phyloP scores from a whole-genome alignment of 306 rosid species.

The Glycine tomentella region DNA sequence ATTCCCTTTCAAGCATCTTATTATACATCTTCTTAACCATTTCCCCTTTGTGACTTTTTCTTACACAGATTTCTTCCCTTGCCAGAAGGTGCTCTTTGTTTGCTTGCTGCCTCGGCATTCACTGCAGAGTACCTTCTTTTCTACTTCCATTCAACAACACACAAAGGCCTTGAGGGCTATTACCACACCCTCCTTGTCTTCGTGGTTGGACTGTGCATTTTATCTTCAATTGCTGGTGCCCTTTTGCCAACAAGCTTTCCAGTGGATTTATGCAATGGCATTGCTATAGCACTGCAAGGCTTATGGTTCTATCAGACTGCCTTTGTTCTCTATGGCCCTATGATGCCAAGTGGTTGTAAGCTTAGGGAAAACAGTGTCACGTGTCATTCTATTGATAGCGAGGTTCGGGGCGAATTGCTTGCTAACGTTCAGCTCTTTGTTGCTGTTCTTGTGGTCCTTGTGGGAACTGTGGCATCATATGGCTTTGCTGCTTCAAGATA shows the following conservation, averaged over 20 bases:
- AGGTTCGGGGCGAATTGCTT: slow-evolving; percentile 85
- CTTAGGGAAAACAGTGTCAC: slow-evolving; percentile 54
- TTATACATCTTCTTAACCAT: slow-evolving; percentile 32
- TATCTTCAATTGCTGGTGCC: slow-evolving; percentile 73
- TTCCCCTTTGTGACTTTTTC: slow-evolving; percentile 12
- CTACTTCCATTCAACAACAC: slow-evolving; percentile 92
- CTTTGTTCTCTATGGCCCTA: slow-evolving; percentile 90
- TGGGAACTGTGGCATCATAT: slow-evolving; percentile 65
- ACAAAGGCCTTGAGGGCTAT: slow-evolving; percentile 91
- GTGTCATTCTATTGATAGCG: slow-evolving; percentile 73
- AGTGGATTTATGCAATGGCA: slow-evolving; percentile 70
- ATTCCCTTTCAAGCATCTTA: slow-evolving; percentile 10
- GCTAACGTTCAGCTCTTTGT: slow-evolving; percentile 90
- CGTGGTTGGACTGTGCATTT: slow-evolving; percentile 74
- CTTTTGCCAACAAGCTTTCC: slow-evolving; percentile 87
- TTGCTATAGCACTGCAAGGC: slow-evolving; percentile 90
- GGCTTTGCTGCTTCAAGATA: slow-evolving; percentile 68
- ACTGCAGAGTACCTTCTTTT: slow-evolving; percentile 85
- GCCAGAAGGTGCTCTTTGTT: slow-evolving; percentile 84
- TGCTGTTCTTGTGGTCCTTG: slow-evolving; percentile 64
- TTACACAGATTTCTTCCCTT: slow-evolving; percentile 65
- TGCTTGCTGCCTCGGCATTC: slow-evolving; percentile 84
- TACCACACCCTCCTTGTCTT: slow-evolving; percentile 86
- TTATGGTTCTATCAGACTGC: slow-evolving; percentile 99
- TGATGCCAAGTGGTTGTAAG: slow-evolving; percentile 90